Evolutionary conservation across 768 basidiomycete species (phyloP).

Genomic region (Terana coerulea): DNA sequence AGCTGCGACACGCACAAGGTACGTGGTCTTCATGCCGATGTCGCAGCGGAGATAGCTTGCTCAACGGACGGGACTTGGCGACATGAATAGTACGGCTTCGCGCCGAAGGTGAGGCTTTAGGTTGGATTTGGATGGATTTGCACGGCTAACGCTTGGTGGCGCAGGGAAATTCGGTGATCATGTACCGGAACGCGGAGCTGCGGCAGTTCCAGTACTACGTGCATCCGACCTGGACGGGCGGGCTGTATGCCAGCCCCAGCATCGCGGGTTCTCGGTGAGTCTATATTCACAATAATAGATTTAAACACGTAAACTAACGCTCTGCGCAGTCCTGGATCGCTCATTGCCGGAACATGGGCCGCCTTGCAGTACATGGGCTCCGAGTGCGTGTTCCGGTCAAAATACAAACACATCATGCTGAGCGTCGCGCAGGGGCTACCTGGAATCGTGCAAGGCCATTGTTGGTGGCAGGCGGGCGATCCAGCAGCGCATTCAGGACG

Average conservation of each 20-base stretch:
- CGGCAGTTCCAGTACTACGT: conserved; percentile 86
- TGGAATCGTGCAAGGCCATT: conserved; percentile 79
- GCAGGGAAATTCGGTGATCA: conserved; percentile 89
- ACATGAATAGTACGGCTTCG: conserved; percentile 77
- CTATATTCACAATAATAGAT: not conserved
- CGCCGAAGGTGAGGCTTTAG: conserved; percentile 66
- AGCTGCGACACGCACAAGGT: conserved; percentile 97
- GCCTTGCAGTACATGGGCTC: conserved; percentile 92
- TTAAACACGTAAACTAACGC: not conserved
- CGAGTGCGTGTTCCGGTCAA: conserved; percentile 47
- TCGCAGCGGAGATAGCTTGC: too few species aligned
- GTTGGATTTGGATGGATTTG: not conserved
- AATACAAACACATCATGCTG: not conserved
- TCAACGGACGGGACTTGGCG: conserved; percentile 1
- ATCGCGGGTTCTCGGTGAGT: conserved; percentile 85
- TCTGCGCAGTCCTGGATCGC: conserved; percentile 71
- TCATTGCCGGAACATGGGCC: conserved; percentile 96
- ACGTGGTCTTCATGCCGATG: conserved; percentile 4
- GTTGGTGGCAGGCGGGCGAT: conserved; percentile 72
- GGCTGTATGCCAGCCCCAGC: conserved; percentile 87
- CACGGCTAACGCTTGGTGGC: not conserved
- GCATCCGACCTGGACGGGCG: conserved; percentile 77
- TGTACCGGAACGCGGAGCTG: conserved; percentile 81
- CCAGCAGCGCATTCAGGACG: conserved; percentile 56
- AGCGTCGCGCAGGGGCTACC: conserved; percentile 64